Base-by-base conservation (phyloP, 192 early-diverging fungal species). In the Backusella tuberculispora region DNA sequence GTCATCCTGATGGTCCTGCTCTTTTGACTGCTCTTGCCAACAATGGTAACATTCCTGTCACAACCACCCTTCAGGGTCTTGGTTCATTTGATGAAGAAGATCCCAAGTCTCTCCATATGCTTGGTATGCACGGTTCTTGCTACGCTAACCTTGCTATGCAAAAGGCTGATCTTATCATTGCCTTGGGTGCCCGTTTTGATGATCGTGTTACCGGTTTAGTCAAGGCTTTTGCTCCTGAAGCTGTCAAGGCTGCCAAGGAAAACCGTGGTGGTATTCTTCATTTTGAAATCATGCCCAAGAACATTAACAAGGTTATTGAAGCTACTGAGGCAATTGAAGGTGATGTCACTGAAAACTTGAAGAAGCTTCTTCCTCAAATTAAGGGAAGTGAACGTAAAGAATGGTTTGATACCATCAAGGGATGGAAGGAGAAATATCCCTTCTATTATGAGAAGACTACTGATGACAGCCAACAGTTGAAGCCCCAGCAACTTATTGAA, bases 81-180 rank as follows among this genome's bases (percentile, higher is more conserved):
- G n/a, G n/a, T n/a, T n/a, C n/a, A n/a, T n/a, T n/a, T n/a, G n/a
- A n/a, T n/a, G n/a, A n/a, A n/a, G n/a, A n/a, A n/a, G n/a, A n/a
- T n/a, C n/a, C n/a, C n/a, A n/a, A n/a, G n/a, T n/a, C n/a, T n/a
- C n/a, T n/a, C n/a, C n/a, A 98, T 81, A 99, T 99, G 98, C 89
- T 99, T 21, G 98, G 98, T 77, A 99, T 99, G 98, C 98, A 99
- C 85, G 98, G 98, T 34, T 87, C 90, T 74, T 96, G 92, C 17
- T 99, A 97, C 83, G 98, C 98, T 76, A 99, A 99, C 79, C 82
- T 99, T 79, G 94, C 98, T n/a, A 98, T 99, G 90, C 98, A 99
- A 83, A 92, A 89, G 67, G 95, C 98, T 41, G 98, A 99, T 80
- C 84, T 94, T 37, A 94, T 99, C 75, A 86, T 99, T 79, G 93